Percentiles rank a stretch among this genome's conserved stretches.
Evolutionary conservation across 2,329 filamentous ascomycete species (phyloP).

Genomic region (Sporothrix pseudoabietina): DNA sequence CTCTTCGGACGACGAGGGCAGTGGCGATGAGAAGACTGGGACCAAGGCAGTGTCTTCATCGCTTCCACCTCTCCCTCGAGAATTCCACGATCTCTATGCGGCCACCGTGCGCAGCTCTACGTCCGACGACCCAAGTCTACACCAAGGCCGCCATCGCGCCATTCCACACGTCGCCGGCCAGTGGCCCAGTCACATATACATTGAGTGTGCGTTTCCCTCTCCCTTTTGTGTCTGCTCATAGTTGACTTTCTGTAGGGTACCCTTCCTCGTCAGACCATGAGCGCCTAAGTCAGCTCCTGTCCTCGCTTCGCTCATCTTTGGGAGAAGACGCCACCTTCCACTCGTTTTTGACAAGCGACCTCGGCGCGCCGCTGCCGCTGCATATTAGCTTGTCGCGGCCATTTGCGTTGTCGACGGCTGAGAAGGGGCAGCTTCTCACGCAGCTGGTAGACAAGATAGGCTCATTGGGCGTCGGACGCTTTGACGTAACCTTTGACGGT

Average conservation of each 20-base stretch:
- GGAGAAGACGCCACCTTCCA: conserved; percentile 50
- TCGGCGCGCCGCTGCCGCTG: conserved; percentile 75
- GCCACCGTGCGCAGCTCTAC: conserved; percentile 76
- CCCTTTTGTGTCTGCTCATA: too few species aligned
- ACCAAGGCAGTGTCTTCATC: neutral
- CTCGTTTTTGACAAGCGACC: conserved; percentile 73
- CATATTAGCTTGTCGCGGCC: conserved; percentile 91
- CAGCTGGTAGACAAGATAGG: conserved; percentile 52
- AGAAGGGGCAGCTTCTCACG: conserved; percentile 68
- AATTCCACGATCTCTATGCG: conserved; percentile 89
- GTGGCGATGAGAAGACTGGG: neutral
- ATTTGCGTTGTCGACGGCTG: conserved; percentile 70
- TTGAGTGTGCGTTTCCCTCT: conserved; percentile 72
- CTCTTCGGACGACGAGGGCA: conserved; percentile 36
- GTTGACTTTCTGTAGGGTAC: conserved; percentile 50
- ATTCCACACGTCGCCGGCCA: conserved; percentile 84
- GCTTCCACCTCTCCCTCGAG: conserved; percentile 73
- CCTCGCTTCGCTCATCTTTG: conserved; percentile 42
- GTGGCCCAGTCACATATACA: conserved; percentile 90
- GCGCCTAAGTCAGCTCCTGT: conserved; percentile 50
- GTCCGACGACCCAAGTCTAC: conserved; percentile 78
- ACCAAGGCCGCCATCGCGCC: conserved; percentile 79
- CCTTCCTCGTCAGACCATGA: conserved; percentile 53
- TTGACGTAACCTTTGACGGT: conserved; percentile 45
- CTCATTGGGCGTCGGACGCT: conserved; percentile 38